Base-by-base conservation (phyloP, 306 rosid genomes). In the Rosa multiflora region DNA sequence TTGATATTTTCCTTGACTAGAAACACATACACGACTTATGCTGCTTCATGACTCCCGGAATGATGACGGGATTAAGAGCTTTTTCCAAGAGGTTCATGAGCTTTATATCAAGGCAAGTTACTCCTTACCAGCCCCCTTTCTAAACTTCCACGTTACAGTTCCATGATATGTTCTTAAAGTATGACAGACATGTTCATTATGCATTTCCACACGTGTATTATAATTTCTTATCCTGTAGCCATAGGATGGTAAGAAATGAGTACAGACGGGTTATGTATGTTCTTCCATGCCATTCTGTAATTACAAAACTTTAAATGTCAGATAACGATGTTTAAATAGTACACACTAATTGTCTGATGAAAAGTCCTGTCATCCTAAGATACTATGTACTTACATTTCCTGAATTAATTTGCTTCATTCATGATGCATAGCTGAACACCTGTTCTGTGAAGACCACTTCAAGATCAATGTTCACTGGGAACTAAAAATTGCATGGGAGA, bases 11-110 rank as follows among this genome's bases (percentile, higher is more conserved):
- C 97, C 87, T 91, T 92, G 81, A 94, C 94, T 42, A 70, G 42
- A 78, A 86, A 46, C 80, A 92, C 99, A 94, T 92, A 92, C 97
- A 47, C 88, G 97, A 62, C 46, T 94, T 17, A 94, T 92, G 99
- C 85, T 94, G 83, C 97, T 94, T 84, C 99, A 94, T 64, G 97
- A 94, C 82, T 94, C 95, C 66, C 93, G 97, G 32, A 95, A 92
- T 49, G 97, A 95, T 79, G 99, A 95, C 90, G 99, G 99, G 75
- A 95, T 95, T 81, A 95, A 95, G 88, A 95, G 98, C 88, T 92
- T 95, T 82, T 95, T 95, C 83, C 99, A 95, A 86, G 98, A 95
- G 79, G 97, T 95, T 80, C 98, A 95, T 49, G 99, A 95, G 81
- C 98, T 95, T 81, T 95, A 95, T 87, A 88, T 95, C 82, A 95